Evolutionary conservation across 2,329 filamentous ascomycete species (phyloP).

Genomic region (Microsporum audouinii): DNA sequence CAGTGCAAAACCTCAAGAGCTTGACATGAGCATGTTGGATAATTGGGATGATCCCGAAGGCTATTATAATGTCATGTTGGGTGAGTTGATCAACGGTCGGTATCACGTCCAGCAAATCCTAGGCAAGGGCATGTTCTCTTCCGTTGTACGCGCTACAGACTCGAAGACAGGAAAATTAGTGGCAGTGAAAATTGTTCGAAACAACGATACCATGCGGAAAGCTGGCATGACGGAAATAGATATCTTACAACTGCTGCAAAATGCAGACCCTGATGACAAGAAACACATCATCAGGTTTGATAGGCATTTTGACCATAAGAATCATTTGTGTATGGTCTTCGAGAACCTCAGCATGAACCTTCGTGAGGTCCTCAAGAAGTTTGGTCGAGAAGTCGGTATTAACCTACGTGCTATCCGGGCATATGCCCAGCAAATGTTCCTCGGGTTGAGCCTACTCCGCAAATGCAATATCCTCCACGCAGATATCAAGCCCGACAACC

Average conservation of each 20-base stretch:
- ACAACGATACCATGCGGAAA: conserved; percentile 85
- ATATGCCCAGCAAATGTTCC: conserved; percentile 90
- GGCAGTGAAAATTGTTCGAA: conserved; percentile 94
- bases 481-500: conserved; percentile 95
- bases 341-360: conserved; percentile 88
- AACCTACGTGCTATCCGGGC: conserved; percentile 75
- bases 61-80: conserved; percentile 89
- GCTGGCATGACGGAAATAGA: conserved; percentile 90
- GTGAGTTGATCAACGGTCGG: conserved; percentile 76
- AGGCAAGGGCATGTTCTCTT: conserved; percentile 92
- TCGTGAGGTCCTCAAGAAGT: conserved; percentile 88
- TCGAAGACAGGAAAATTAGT: conserved; percentile 63
- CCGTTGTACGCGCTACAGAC: conserved; percentile 81
- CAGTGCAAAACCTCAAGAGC: conserved; percentile 44
- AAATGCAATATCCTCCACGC: conserved; percentile 91
- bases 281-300: conserved; percentile 86
- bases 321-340: conserved; percentile 92
- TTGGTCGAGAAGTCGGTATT: conserved; percentile 86
- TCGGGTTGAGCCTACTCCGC: conserved; percentile 74
- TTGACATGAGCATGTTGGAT: conserved; percentile 68
- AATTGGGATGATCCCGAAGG: conserved; percentile 90
- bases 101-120: conserved; percentile 82
- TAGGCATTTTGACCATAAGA: conserved; percentile 83
- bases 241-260: conserved; percentile 76
- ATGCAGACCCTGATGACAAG: conserved; percentile 74